Evolutionary conservation across 176 grass and related monocot species (phyloP).

Genomic region (Poa pratensis): DNA sequence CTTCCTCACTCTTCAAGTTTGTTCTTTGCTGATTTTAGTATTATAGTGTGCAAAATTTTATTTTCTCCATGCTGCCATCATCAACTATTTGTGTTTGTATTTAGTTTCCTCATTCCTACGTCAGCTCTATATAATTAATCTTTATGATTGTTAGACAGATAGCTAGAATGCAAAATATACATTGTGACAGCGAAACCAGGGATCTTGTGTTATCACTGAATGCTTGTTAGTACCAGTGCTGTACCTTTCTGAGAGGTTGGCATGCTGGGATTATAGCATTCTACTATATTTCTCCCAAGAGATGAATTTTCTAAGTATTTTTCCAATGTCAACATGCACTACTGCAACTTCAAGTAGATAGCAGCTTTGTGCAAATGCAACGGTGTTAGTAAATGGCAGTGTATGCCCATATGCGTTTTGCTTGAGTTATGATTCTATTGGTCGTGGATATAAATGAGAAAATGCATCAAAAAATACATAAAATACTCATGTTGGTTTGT

Average conservation of each 20-base stretch:
- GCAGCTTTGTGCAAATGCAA: not conserved
- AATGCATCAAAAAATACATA: not conserved
- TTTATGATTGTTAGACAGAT: not conserved
- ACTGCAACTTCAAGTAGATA: constrained; percentile 21
- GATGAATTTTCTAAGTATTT: not conserved
- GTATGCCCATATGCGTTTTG: not conserved
- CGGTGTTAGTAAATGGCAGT: not conserved
- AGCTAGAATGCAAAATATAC: not conserved
- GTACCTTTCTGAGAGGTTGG: constrained; percentile 1
- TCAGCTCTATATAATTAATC: not conserved
- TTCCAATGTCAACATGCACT: not conserved
- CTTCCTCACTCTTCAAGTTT: constrained; percentile 18
- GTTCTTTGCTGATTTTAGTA: not conserved
- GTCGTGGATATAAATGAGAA: constrained; percentile 3
- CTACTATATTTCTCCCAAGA: constrained; percentile 8
- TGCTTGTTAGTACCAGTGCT: not conserved
- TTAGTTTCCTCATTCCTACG: not conserved
- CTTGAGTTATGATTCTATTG: not conserved
- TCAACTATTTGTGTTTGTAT: not conserved
- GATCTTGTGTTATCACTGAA: not conserved
- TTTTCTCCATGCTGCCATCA: constrained; percentile 20
- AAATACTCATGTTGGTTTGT: not conserved
- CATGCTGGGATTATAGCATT: not conserved
- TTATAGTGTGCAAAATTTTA: not conserved
- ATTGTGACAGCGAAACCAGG: not conserved